Evolutionary conservation across 148 eudicot genomes (phyloP).

Genomic region (Diospyros kaki): DNA sequence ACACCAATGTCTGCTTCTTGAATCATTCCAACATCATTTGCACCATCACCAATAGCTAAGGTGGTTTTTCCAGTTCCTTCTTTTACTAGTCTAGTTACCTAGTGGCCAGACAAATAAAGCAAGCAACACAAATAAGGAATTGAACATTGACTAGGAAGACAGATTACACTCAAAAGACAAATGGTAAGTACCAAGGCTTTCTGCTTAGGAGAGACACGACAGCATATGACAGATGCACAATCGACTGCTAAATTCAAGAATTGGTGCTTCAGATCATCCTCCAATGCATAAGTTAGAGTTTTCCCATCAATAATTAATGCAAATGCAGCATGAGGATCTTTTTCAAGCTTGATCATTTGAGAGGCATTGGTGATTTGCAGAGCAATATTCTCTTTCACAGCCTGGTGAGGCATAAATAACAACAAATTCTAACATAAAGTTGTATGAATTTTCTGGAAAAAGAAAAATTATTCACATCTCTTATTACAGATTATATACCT

Average conservation of each 20-base stretch:
- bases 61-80: slow-evolving; percentile 95
- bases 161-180: not conserved
- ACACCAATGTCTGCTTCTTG: slow-evolving; percentile 99
- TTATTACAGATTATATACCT: slow-evolving; percentile 42
- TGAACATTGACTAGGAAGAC: not conserved
- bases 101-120: not conserved
- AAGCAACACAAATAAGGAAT: not conserved
- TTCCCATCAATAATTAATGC: slow-evolving; percentile 94
- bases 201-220: slow-evolving; percentile 96
- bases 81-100: slow-evolving; percentile 93
- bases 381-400: slow-evolving; percentile 54
- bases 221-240: slow-evolving; percentile 96
- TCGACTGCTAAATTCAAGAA: slow-evolving; percentile 70
- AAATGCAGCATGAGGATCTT: slow-evolving; percentile 89
- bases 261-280: slow-evolving; percentile 74
- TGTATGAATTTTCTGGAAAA: slow-evolving; percentile 7
- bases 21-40: slow-evolving; percentile 99
- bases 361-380: slow-evolving; percentile 74
- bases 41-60: slow-evolving; percentile 95
- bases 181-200: slow-evolving; percentile 69
- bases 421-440: slow-evolving; percentile 25
- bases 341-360: slow-evolving; percentile 80
- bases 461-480: slow-evolving; percentile 1
- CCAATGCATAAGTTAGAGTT: slow-evolving; percentile 63
- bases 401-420: slow-evolving; percentile 37